Base-by-base conservation (phyloP, 768 basidiomycete species). In the Dioszegia crocea region DNA sequence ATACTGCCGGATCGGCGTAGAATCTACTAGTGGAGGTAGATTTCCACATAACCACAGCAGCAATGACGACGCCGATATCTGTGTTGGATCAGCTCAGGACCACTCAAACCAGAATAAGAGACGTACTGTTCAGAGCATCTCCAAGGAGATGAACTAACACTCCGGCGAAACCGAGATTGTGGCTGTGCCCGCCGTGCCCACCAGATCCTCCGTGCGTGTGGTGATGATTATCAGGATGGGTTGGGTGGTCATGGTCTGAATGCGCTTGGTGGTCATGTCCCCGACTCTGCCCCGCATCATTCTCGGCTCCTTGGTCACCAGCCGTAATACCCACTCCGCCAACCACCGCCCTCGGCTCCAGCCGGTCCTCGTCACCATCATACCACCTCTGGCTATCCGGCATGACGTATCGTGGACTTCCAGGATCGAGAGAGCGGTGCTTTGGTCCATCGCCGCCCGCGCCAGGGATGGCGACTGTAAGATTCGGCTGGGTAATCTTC, bases 31-130 rank as follows among this genome's bases (percentile, higher is more conserved):
- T 79, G 23, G 82, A 80, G 24, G 74, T 63, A 5, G 80, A 54
- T 63, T 82, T 81, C 80, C 82, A 82, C 44, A 83, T 80, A 29
- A 84, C 76, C 50, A 80, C 56, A 19, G 81, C 82, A 14, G 82
- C 79, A 27, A 83, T 69, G 31, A 84, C 83, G 53, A 84, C 83
- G 17, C 82, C 83, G 62, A 83, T 74, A 67, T 84, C 83, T 84
- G 51, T 14, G 44, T 14, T 27, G 46, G 23, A 31, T 36, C 23
- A 24, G 44, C 44, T 46, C 45, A 27, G 14, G 6, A 33, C 6
- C 49, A 38, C 19, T 44, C 24, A 26, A 3, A 27, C 10, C 26
- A 14, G 30, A 19, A 38, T 27, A 36, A 16, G 36, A 39, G 39
- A 74, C 80, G 27, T 61, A 88, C 82, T 84, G 66, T 83, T 83